A percentile compares a stretch with the other conserved stretches of the same genome.
phyloP scores from a whole-genome alignment of 306 rosid genomes.

The Pyrus communis region DNA sequence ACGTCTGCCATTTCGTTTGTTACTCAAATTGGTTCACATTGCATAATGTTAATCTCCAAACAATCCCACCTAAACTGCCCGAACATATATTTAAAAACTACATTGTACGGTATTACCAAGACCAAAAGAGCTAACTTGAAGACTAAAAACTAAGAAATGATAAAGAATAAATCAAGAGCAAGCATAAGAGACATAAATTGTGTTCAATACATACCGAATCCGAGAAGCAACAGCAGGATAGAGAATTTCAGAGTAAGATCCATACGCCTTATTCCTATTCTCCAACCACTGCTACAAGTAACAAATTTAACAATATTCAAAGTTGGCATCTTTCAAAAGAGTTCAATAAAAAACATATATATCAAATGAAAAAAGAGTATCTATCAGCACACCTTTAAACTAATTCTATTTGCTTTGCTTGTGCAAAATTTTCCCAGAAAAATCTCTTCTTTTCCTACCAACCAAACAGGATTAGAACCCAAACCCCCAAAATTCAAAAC shows the following conservation, averaged over 20 bases:
- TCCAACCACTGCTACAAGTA: constrained; percentile 24
- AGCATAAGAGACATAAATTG: background rate
- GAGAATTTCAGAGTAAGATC: constrained; percentile 48
- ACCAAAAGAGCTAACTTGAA: background rate
- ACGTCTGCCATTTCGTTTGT: background rate
- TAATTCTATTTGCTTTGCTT: background rate
- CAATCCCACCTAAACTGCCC: background rate
- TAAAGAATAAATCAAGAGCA: background rate
- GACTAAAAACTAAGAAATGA: background rate
- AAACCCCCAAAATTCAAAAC: background rate
- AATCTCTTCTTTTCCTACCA: background rate
- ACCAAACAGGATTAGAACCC: background rate
- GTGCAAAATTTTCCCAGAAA: background rate
- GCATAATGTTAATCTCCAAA: background rate
- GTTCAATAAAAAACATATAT: background rate
- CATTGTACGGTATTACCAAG: background rate
- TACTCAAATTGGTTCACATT: background rate
- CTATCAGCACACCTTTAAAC: background rate
- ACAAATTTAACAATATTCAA: constrained; percentile 1
- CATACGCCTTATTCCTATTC: constrained; percentile 46
- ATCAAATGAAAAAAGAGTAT: background rate
- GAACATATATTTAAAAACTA: background rate
- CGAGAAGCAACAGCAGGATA: constrained; percentile 43
- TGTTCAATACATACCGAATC: constrained; percentile 40
- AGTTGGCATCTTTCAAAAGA: background rate